Percentiles rank a stretch among this genome's conserved stretches.
Evolutionary conservation across 139 green algal species (phyloP).

Genomic region (Tetraselmis chui): DNA sequence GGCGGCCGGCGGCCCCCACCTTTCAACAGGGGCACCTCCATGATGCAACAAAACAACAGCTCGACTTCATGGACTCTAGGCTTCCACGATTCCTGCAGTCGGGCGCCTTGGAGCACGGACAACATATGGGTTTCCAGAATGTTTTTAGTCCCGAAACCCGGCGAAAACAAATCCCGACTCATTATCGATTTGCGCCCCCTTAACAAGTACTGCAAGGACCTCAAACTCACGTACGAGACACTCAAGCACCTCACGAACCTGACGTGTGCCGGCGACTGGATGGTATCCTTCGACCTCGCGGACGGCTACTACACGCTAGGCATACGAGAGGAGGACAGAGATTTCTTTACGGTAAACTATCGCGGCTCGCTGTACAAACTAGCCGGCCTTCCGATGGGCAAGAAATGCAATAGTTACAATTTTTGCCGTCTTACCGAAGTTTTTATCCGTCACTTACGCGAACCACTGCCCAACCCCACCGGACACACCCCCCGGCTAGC

Average conservation of each 20-base stretch:
- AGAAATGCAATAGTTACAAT: neutral
- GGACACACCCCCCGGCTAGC: too few species aligned
- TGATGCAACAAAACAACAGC: too few species aligned
- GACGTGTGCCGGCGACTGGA: neutral
- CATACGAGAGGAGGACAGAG: neutral
- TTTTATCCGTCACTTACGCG: neutral
- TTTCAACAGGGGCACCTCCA: too few species aligned
- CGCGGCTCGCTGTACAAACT: neutral
- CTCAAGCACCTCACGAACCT: neutral
- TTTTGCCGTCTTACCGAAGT: neutral
- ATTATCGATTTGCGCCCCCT: neutral
- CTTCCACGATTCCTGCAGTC: too few species aligned
- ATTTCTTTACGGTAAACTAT: neutral
- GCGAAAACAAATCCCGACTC: neutral
- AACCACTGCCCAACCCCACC: too few species aligned
- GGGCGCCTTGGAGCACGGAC: too few species aligned
- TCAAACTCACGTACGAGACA: neutral
- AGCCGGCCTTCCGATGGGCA: neutral
- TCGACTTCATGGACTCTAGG: too few species aligned
- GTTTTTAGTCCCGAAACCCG: too few species aligned
- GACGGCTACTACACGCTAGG: neutral
- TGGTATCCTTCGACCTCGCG: neutral
- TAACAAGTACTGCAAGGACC: neutral
- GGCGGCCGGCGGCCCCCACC: too few species aligned
- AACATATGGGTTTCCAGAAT: too few species aligned